Evolutionary conservation across 2,329 filamentous ascomycete genomes (phyloP), one percentile per base, ranked within the genome.

Genomic region (Basipetospora chlamydospora): DNA sequence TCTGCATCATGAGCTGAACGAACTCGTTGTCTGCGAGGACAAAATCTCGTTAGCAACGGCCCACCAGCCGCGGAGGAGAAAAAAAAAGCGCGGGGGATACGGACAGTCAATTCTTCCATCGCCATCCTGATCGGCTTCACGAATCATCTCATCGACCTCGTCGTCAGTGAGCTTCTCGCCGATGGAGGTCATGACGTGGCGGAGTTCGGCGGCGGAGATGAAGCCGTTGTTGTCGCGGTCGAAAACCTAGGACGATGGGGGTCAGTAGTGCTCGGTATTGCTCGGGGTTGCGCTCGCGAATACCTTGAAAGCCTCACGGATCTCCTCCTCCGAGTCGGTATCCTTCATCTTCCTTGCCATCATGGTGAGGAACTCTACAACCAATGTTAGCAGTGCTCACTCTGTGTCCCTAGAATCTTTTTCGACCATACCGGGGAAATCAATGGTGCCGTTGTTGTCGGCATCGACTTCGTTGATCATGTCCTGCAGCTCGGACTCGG

Each of bases 341-440:
- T 88, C 83, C 70, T 88, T 88, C 83, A 90, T 90, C 67, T 90
- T 90, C 54, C 83, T 76, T 42, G 83, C 83, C 83, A 90, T 90
- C 83, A 90, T 90, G 45, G 83, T 90, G 43, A 90, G 67, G 62
- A 90, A 90, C 56, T 90, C 83, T 88, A 53, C 30, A 16, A n/a
- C 22, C 20, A 15, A 20, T 40, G 44, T 50, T 40, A 50, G 45
- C 30, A 11, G n/a, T 18, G 16, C 26, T 25, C 34, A 36, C 15
- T 11, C 6, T 23, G 12, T 18, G n/a, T 26, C 17, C 21, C 4
- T 2, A 21, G 3, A 6, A 13, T 11, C 34, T 47, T 17, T 9
- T 23, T 35, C 10, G 16, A 11, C 50, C 72, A 49, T 73, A 88
- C 83, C 83, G 54, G 83, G 83, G 59, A 90, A 90, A 58, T 90